phyloP scores from a whole-genome alignment of 139 green algal species.

The Coelastrella sp. region DNA sequence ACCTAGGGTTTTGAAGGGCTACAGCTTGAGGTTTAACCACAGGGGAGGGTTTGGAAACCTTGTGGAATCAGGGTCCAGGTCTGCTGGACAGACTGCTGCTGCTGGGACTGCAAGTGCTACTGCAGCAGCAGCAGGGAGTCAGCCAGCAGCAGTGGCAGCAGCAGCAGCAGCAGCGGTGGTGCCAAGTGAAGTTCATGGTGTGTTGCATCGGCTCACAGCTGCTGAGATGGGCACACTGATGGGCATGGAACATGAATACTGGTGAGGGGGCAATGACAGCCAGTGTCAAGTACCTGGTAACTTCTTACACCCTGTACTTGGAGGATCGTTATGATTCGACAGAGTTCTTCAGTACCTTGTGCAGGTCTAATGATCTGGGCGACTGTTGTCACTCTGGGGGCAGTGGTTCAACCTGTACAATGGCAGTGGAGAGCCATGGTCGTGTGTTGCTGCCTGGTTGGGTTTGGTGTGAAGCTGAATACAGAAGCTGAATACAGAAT shows the following conservation, averaged over 20 bases:
- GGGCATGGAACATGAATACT: slow-evolving; percentile 75
- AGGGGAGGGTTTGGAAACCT: slow-evolving; percentile 63
- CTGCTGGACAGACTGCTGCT: neutral
- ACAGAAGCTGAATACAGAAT: no score
- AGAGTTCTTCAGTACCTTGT: no score
- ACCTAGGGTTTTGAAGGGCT: slow-evolving; percentile 54
- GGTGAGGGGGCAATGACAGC: slow-evolving; percentile 1
- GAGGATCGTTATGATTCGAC: no score
- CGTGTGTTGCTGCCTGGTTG: no score
- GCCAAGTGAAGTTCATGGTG: slow-evolving; percentile 62
- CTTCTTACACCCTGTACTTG: no score
- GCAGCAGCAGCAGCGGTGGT: neutral
- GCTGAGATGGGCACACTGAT: slow-evolving; percentile 58
- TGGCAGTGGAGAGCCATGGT: no score
- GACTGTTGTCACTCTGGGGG: no score
- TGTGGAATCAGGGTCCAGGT: neutral
- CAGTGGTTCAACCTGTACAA: no score
- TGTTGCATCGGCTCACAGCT: slow-evolving; percentile 59
- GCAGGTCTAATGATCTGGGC: no score
- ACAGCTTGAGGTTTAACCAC: slow-evolving; percentile 66
- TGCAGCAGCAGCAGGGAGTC: neutral
- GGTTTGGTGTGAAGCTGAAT: no score
- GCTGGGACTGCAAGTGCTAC: neutral
- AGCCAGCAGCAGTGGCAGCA: no score
- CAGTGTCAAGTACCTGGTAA: neutral